A percentile compares a stretch with the other conserved stretches of the same genome.
phyloP scores from a whole-genome alignment of 139 green algal species.

The Ostreobium quekettii region DNA sequence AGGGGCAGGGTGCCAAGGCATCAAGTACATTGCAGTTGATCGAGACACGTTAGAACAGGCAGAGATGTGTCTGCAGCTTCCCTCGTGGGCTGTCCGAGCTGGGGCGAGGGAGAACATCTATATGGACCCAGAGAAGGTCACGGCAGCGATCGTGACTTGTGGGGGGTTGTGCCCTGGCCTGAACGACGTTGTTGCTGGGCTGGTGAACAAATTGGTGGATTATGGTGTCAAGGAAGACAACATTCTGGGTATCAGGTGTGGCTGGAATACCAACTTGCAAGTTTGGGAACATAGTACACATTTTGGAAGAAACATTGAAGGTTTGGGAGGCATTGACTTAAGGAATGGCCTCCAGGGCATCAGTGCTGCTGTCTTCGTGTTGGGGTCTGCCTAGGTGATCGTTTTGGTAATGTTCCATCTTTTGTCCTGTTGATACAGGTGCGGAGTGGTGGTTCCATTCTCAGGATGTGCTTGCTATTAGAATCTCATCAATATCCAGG shows the following conservation, averaged over 20 bases:
- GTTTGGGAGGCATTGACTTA: too few relatives aligned
- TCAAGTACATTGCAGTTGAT: constrained; percentile 20
- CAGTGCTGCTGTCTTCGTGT: too few relatives aligned
- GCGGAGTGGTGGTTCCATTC: too few relatives aligned
- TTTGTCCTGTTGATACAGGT: too few relatives aligned
- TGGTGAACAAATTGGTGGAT: constrained; percentile 77
- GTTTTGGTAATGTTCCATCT: too few relatives aligned
- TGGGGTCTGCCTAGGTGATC: too few relatives aligned
- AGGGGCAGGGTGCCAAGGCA: neutral
- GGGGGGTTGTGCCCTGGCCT: constrained; percentile 92
- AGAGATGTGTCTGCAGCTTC: constrained; percentile 67
- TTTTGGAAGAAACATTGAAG: too few relatives aligned
- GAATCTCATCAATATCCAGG: too few relatives aligned
- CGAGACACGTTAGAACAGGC: constrained; percentile 39
- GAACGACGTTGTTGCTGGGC: constrained; percentile 89
- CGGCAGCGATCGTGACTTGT: constrained; percentile 92
- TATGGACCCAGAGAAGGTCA: constrained; percentile 67
- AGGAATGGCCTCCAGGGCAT: too few relatives aligned
- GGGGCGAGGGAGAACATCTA: constrained; percentile 76
- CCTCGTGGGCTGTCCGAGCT: constrained; percentile 69
- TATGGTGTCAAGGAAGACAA: constrained; percentile 85
- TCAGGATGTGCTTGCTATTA: too few relatives aligned
- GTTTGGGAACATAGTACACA: neutral
- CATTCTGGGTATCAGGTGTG: constrained; percentile 74
- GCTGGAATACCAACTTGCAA: neutral